Base-by-base conservation (phyloP, 78 protist species). In the Dictyostelium capitatum region DNA sequence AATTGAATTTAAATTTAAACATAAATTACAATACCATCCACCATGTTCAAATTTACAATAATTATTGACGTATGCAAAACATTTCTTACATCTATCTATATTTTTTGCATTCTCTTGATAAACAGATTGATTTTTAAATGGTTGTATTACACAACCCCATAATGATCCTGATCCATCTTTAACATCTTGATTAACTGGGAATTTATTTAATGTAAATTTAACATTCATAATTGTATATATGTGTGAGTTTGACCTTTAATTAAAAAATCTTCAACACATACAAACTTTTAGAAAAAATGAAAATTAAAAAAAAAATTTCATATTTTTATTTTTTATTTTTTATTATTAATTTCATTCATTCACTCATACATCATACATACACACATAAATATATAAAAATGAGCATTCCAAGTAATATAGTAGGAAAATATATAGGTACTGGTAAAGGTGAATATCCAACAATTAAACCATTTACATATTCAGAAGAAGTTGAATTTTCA, bases 91-190 rank as follows among this genome's bases (percentile, higher is more conserved):
- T 74, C 92, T 73, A 56, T 65, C 83, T 14, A 85, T 48, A 62
- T 75, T 59, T 6, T 32, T 48, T 28, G 62, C 14, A 25, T 32
- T n/a, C 19, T 43, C 92, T 37, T 74, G 72, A 85, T 64, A 59
- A 4, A 25, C 11, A 15, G 23, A 11, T 43, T 46, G 74, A 32
- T 82, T 82, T 48, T 74, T 82, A 28, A 74, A 85, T 43, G 92
- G 92, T 85, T 85, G 82, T 25, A 85, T 28, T 67, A 85, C 83
- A 73, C 82, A 74, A 46, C 92, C 92, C 82, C 82, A 85, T 25
- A 85, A 74, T 37, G 92, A n/a, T 17, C 83, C 83, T 56, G 82
- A 25, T 59, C 48, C 92, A 37, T 67, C 75, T 32, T 67, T 67
- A 28, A 67, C 75, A 25, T 62, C 56, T 74, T 23, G 79, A 82